Percentiles rank a stretch among this genome's conserved stretches.
phyloP scores from a whole-genome alignment of 129 eudicot species.

The Flaveria ramosissima region DNA sequence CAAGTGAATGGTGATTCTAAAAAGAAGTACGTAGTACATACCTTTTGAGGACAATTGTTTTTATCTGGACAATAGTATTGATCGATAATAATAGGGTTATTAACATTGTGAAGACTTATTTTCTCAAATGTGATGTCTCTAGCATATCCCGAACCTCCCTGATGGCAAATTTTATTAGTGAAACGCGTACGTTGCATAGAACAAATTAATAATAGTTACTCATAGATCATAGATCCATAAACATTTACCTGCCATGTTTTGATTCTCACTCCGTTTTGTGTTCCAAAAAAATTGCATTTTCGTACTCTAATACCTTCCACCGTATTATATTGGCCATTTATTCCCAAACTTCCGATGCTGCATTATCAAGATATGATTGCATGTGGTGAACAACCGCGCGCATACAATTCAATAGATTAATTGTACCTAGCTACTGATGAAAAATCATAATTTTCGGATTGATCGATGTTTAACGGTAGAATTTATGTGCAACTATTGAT shows the following conservation, averaged over 20 bases:
- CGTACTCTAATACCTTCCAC: slow-evolving; percentile 36
- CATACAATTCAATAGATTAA: not conserved
- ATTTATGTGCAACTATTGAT: too few species aligned
- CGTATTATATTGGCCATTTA: slow-evolving; percentile 24
- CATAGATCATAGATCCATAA: not conserved
- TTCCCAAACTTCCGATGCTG: slow-evolving; percentile 63
- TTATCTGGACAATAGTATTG: slow-evolving; percentile 43
- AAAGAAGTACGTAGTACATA: not conserved
- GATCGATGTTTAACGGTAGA: not conserved
- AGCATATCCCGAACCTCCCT: slow-evolving; percentile 64
- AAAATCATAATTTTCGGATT: too few species aligned
- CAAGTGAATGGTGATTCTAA: not conserved
- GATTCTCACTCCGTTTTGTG: slow-evolving; percentile 60
- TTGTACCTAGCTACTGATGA: too few species aligned
- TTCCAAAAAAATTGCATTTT: slow-evolving; percentile 32
- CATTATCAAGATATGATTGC: slow-evolving; percentile 4
- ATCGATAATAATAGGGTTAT: slow-evolving; percentile 59
- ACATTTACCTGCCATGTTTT: slow-evolving; percentile 70
- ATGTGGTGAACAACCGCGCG: not conserved
- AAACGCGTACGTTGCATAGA: not conserved
- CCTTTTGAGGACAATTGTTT: slow-evolving; percentile 18
- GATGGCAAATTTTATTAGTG: not conserved
- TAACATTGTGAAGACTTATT: slow-evolving; percentile 31
- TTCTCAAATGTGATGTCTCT: slow-evolving; percentile 42
- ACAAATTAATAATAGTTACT: not conserved